phyloP scores from a whole-genome alignment of 495 filamentous ascomycete species.

The Penicillium chermesinum region DNA sequence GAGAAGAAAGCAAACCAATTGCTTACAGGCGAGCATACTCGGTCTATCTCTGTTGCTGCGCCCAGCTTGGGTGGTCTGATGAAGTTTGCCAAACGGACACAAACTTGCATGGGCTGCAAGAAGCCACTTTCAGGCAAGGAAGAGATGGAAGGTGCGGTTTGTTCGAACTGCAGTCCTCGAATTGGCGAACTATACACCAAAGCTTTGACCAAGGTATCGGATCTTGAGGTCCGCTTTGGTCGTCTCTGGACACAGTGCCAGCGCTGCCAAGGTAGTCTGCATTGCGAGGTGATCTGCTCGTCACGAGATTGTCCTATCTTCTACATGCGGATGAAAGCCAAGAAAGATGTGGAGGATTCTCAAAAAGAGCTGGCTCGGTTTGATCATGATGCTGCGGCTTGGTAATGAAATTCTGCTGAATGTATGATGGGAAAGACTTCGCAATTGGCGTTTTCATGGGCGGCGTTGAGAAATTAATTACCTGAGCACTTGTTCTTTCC shows the following conservation, averaged over 20 bases:
- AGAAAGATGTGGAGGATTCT: conserved; percentile 95
- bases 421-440: background rate
- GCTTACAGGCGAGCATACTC: conserved; percentile 85
- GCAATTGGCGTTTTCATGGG: background rate
- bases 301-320: conserved; percentile 97
- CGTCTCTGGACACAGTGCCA: conserved; percentile 98
- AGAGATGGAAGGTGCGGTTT: conserved; percentile 82
- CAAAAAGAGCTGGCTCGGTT: conserved; percentile 89
- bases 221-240: conserved; percentile 89
- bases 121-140: conserved; percentile 78
- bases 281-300: conserved; percentile 96
- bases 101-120: conserved; percentile 98
- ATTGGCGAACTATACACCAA: conserved; percentile 93
- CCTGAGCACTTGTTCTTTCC: conserved; percentile 6
- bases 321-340: conserved; percentile 99
- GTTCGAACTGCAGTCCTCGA: conserved; percentile 73
- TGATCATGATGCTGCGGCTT: conserved; percentile 69
- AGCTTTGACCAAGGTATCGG: conserved; percentile 76
- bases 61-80: conserved; percentile 88
- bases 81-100: conserved; percentile 96
- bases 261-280: conserved; percentile 93
- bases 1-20: conserved; percentile 82
- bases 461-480: conserved; percentile 2
- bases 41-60: conserved; percentile 82
- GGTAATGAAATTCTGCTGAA: conserved; percentile 35